phyloP scores from a whole-genome alignment of 768 basidiomycete species.

The Auriscalpium microsporum region DNA sequence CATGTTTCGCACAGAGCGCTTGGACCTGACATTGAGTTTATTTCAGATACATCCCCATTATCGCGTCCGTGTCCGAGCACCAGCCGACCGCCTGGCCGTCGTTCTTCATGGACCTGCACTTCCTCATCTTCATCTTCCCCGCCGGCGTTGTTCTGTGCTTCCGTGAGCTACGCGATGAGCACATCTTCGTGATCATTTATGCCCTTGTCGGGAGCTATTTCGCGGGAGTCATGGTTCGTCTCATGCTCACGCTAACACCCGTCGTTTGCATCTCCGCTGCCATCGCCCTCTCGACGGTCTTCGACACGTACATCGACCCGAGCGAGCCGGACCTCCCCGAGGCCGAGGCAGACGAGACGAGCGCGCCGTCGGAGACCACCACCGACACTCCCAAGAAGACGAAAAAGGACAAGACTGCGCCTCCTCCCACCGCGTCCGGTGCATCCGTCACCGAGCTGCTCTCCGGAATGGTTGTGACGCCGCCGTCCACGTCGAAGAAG shows the following conservation, averaged over 20 bases:
- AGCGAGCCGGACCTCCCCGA: conserved; percentile 46
- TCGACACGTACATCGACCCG: conserved; percentile 89
- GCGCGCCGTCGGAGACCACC: conserved; percentile 16
- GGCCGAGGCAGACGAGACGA: conserved; percentile 26
- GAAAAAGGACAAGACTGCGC: conserved; percentile 43
- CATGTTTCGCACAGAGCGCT: conserved; percentile 2
- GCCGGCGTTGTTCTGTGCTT: conserved; percentile 94
- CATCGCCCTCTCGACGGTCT: conserved; percentile 77
- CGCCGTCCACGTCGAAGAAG: conserved; percentile 22
- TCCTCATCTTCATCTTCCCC: conserved; percentile 97
- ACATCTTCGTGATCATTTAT: conserved; percentile 98
- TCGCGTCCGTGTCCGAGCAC: conserved; percentile 98
- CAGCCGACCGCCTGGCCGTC: conserved; percentile 99
- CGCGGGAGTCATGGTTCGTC: conserved; percentile 98
- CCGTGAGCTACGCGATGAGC: conserved; percentile 90
- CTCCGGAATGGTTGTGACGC: conserved; percentile 7
- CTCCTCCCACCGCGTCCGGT: conserved; percentile 23
- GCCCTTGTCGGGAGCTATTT: conserved; percentile 95
- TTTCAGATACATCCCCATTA: conserved; percentile 85
- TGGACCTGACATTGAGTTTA: conserved; percentile 9
- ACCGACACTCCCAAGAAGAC: conserved; percentile 8
- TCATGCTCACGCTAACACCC: conserved; percentile 96
- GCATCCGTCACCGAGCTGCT: conserved; percentile 13
- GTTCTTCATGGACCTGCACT: conserved; percentile 98
- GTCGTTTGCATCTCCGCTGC: conserved; percentile 93